Evolutionary conservation across 108 stramenopile genomes (phyloP), one percentile per base, ranked within the genome.

Genomic region (Discostella stelligeroides): DNA sequence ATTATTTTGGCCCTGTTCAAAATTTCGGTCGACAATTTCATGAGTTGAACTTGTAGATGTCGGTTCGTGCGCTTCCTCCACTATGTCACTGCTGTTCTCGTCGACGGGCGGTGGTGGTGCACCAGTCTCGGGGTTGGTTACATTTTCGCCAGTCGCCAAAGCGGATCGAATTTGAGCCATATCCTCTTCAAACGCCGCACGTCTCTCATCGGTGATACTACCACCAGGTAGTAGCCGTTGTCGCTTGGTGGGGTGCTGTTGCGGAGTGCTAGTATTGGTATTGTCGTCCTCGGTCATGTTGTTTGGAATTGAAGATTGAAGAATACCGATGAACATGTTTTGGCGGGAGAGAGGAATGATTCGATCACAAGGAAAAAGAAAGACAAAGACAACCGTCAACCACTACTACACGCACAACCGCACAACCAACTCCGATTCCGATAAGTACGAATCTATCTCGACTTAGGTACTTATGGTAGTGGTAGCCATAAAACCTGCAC

Each of bases 101-200:
- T 53, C 25, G 51, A 12, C 14, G 34, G 3, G 34, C 6, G 34
- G 6, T 34, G 34, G 34, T 5, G 34, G 34, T 5, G 34, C 34
- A 34, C 5, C 6, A 34, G n/a, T n/a, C n/a, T n/a, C n/a, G n/a
- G n/a, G n/a, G n/a, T n/a, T n/a, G n/a, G 34, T 3, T 5, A 6
- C 34, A 34, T 6, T 6, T 9, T n/a, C 43, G 38, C 28, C 14
- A 1, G 18, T 21, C n/a, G 8, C 4, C 18, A 49, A 17, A 21
- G 28, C 45, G 17, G 29, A 12, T 5, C 66, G 66, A 34, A 60
- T 58, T 12, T 43, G 58, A 12, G 57, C 58, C 29, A 59, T 48
- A 49, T 69, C 68, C 27, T 69, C 68, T 30, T 69, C 45, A 57
- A 60, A 69, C 8, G 57, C 57, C 11, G 56, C 28, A 7, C 56